These are phyloP conservation scores for Stephania japonica DNA, from an alignment of 164 flowering plant genomes.

Conservation along the genomic window DNA sequence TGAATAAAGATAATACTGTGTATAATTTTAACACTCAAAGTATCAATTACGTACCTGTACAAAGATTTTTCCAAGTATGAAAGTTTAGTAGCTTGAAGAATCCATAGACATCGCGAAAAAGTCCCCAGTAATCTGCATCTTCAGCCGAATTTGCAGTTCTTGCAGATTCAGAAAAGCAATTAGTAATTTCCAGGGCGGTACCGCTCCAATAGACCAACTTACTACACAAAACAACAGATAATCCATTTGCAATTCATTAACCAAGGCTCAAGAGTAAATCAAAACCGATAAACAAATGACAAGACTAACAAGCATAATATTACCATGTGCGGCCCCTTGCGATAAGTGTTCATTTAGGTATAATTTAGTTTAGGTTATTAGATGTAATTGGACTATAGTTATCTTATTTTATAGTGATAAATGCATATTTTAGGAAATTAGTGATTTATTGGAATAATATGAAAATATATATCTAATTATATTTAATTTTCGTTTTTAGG, in stretches of 20 bases:
- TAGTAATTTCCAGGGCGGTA: neutral
- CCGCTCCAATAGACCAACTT: neutral
- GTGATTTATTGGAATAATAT: no score
- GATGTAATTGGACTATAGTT: no score
- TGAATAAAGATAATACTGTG: no score
- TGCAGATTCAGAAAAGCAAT: conserved; percentile 9
- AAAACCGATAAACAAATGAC: neutral
- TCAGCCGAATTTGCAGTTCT: conserved; percentile 13
- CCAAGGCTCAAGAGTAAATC: neutral
- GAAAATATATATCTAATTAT: no score
- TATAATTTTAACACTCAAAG: no score
- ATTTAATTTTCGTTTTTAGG: no score
- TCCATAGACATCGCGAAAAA: neutral
- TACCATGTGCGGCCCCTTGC: no score
- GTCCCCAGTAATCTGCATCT: neutral
- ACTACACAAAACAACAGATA: neutral
- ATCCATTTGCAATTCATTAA: neutral
- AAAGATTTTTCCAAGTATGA: conserved; percentile 14
- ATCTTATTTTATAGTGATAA: no score
- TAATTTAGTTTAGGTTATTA: no score
- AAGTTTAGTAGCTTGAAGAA: conserved; percentile 2
- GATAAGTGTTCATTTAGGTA: no score
- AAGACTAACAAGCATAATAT: neutral
- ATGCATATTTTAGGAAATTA: no score
- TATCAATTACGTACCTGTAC: conserved; percentile 15